Conservation (phyloP, 2,329 filamentous ascomycete species). For the Penicillium sp. region DNA sequence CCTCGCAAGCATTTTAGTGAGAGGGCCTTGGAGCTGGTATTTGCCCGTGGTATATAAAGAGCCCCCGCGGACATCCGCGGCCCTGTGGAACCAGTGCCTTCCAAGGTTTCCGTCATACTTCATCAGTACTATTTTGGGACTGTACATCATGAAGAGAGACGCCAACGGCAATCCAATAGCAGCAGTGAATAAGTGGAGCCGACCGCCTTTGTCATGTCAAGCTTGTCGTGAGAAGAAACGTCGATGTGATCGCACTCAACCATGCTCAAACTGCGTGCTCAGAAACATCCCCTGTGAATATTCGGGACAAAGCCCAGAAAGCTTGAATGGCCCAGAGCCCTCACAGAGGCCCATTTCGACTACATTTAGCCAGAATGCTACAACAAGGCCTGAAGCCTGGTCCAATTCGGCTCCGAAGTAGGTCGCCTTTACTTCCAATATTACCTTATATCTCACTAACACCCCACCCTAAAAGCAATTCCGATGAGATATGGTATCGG, state of each 20-base stretch:
- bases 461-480: background rate
- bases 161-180: conserved; percentile 23
- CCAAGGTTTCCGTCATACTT: background rate
- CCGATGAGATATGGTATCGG: conserved; percentile 12
- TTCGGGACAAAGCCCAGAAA: conserved; percentile 3
- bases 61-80: conserved; percentile 12
- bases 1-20: background rate
- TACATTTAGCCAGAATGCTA: background rate
- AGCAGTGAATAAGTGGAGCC: conserved; percentile 32
- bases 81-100: background rate
- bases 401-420: background rate
- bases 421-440: background rate
- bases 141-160: conserved; percentile 11
- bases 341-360: background rate
- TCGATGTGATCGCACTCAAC: conserved; percentile 22
- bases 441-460: background rate
- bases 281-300: conserved; percentile 22
- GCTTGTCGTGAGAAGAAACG: conserved; percentile 24
- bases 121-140: background rate
- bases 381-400: background rate
- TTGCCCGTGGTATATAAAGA: background rate
- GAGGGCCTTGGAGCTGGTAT: background rate
- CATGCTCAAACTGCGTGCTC: conserved; percentile 23
- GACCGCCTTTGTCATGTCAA: conserved; percentile 17
- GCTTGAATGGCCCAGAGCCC: background rate